These are phyloP conservation scores for Coemansia sp. DNA, from an alignment of 192 early-diverging fungal genomes.

Conservation along the genomic window DNA sequence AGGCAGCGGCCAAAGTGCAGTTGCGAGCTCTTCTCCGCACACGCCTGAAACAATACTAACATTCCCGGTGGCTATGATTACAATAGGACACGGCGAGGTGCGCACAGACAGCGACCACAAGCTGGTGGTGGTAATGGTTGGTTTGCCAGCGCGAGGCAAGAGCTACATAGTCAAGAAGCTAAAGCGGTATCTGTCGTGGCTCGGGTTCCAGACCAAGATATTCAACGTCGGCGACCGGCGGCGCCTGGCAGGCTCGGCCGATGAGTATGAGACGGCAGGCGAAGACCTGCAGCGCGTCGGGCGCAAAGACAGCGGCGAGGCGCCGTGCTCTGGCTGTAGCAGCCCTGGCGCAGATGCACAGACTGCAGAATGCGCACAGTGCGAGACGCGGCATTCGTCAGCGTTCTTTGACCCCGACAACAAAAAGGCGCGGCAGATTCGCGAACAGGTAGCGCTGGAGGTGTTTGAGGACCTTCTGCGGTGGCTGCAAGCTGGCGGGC, in stretches of 20 bases:
- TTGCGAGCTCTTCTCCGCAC: constrained; percentile 1
- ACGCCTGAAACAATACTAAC: background rate
- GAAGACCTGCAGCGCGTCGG: background rate
- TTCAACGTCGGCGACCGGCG: constrained; percentile 96
- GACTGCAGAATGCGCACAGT: constrained; percentile 19
- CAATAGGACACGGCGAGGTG: constrained; percentile 46
- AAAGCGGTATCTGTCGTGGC: constrained; percentile 79
- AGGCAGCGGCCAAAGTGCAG: background rate
- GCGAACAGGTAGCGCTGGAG: constrained; percentile 88
- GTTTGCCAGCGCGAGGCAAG: constrained; percentile 94
- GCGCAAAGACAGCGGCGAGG: background rate
- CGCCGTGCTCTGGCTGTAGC: constrained; percentile 43
- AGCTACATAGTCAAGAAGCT: constrained; percentile 95
- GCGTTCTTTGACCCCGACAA: constrained; percentile 95
- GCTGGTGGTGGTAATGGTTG: constrained; percentile 95
- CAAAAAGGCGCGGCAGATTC: constrained; percentile 63
- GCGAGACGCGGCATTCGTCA: constrained; percentile 65
- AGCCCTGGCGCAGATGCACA: constrained; percentile 6
- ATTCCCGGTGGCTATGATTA: constrained; percentile 17
- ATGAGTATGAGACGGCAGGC: constrained; percentile 17
- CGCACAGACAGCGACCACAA: constrained; percentile 78
- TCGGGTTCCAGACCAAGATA: constrained; percentile 76
- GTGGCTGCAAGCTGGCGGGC: constrained; percentile 85
- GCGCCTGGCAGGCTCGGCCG: constrained; percentile 58
- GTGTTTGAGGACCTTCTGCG: constrained; percentile 86